Conservation (phyloP, 1,284 basidiomycete genomes). For the Sporisorium exsertum region DNA sequence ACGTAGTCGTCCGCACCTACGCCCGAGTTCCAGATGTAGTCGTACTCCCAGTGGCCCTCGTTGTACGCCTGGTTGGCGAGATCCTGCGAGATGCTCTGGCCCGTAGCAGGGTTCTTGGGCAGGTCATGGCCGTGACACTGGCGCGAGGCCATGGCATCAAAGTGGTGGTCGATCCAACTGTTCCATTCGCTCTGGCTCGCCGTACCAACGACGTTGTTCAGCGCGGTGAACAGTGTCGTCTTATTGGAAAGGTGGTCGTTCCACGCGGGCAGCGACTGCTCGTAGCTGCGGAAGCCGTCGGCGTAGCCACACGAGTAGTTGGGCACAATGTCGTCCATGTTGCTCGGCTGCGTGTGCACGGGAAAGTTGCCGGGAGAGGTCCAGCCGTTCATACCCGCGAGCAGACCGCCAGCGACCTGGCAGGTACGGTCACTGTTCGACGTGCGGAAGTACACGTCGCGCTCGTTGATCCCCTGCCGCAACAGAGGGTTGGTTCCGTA, state of each 20-base stretch:
- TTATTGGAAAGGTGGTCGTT: constrained; percentile 73
- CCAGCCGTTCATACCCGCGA: constrained; percentile 73
- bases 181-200: constrained; percentile 72
- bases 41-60: constrained; percentile 58
- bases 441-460: constrained; percentile 72
- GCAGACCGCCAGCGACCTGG: constrained; percentile 73
- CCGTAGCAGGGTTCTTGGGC: constrained; percentile 34
- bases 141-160: constrained; percentile 50
- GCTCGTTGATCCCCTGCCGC: constrained; percentile 68
- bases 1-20: constrained; percentile 52
- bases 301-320: constrained; percentile 73
- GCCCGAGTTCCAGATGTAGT: constrained; percentile 60
- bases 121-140: constrained; percentile 54
- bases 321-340: constrained; percentile 73
- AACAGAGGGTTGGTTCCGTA: constrained; percentile 71
- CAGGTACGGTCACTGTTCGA: constrained; percentile 73
- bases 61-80: constrained; percentile 50
- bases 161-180: constrained; percentile 72
- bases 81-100: constrained; percentile 29
- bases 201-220: constrained; percentile 73
- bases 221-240: constrained; percentile 70
- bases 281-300: constrained; percentile 71
- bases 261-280: constrained; percentile 69
- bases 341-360: constrained; percentile 65
- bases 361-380: constrained; percentile 27